Evolutionary conservation across 345 rosid species (phyloP).

Genomic region (Populus alba): DNA sequence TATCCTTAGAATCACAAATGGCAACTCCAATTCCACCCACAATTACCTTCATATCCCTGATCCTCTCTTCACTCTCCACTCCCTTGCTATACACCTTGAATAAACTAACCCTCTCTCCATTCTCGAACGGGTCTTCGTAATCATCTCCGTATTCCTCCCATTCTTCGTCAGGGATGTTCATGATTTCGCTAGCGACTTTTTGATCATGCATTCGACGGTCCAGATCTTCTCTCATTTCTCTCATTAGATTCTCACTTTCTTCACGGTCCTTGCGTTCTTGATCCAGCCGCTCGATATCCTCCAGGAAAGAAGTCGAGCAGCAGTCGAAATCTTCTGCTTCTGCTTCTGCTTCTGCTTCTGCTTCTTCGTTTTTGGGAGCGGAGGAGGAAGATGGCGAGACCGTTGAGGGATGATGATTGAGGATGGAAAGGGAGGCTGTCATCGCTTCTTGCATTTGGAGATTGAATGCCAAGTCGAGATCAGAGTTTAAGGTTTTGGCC

Average conservation of each 20-base stretch:
- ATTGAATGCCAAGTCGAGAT: conserved; percentile 53
- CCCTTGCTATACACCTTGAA: conserved; percentile 35
- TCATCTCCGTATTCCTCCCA: conserved; percentile 53
- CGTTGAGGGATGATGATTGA: conserved; percentile 14
- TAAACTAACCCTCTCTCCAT: neutral
- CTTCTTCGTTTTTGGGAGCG: conserved; percentile 11
- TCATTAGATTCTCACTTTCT: conserved; percentile 27
- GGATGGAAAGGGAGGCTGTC: conserved; percentile 39
- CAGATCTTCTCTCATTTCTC: conserved; percentile 39
- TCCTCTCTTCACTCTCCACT: conserved; percentile 31
- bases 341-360: neutral
- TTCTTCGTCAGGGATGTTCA: conserved; percentile 44
- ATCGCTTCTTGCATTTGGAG: conserved; percentile 70
- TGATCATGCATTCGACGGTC: conserved; percentile 65
- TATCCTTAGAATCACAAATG: conserved; percentile 32
- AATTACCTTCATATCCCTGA: conserved; percentile 16
- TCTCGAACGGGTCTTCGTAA: conserved; percentile 45
- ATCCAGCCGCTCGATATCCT: conserved; percentile 44
- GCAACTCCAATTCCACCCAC: conserved; percentile 38
- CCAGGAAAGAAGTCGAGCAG: conserved; percentile 34
- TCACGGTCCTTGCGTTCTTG: conserved; percentile 49
- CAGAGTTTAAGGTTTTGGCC: conserved; percentile 44
- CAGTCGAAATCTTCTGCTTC: conserved; percentile 16
- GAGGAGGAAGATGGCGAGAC: conserved; percentile 9
- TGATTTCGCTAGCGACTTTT: conserved; percentile 48